phyloP scores from a whole-genome alignment of 441 rosid species.

The Pelargonium australe region DNA sequence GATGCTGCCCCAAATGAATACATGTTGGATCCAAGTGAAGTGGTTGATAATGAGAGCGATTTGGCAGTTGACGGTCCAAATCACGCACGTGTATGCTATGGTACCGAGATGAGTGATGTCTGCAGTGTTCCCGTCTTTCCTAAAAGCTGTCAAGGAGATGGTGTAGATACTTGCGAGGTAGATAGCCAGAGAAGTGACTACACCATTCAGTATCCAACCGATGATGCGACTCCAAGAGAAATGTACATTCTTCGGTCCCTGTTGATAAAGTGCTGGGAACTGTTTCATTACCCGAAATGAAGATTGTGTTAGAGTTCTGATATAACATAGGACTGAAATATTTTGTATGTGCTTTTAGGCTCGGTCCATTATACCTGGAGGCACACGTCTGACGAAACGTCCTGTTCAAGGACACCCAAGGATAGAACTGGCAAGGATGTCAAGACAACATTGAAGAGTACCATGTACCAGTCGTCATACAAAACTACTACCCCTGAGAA shows the following conservation, averaged over 20 bases:
- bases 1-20: constrained; percentile 69
- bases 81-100: constrained; percentile 45
- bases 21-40: constrained; percentile 74
- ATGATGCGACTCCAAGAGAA: constrained; percentile 54
- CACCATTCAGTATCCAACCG: constrained; percentile 56
- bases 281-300: constrained; percentile 16
- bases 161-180: constrained; percentile 34
- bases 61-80: constrained; percentile 62
- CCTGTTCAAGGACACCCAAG: constrained; percentile 68
- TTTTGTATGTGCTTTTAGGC: no score
- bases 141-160: constrained; percentile 33
- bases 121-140: constrained; percentile 31
- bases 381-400: constrained; percentile 63
- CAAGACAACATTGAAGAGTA: constrained; percentile 54
- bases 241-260: constrained; percentile 52
- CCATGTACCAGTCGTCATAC: constrained; percentile 67
- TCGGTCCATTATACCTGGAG: constrained; percentile 36
- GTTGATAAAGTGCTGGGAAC: constrained; percentile 67
- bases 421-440: constrained; percentile 74
- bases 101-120: constrained; percentile 45
- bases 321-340: no score
- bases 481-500: constrained; percentile 49
- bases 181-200: constrained; percentile 40
- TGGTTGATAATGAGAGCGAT: constrained; percentile 53
- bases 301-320: no score